Evolutionary conservation across 2,329 filamentous ascomycete genomes (phyloP).

Genomic region (Catunica adiposa): DNA sequence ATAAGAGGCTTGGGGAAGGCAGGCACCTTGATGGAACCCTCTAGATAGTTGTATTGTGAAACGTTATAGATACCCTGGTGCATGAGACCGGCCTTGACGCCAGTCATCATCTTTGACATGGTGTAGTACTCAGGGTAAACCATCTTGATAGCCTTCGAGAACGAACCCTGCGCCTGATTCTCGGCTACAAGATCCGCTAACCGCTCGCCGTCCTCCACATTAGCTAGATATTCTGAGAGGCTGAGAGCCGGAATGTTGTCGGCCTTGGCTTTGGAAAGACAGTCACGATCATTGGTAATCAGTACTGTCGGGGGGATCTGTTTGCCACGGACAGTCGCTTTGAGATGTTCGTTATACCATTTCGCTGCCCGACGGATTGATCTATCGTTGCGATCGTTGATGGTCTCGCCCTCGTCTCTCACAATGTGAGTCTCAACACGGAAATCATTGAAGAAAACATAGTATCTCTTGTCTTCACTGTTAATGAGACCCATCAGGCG

Average conservation of each 20-base stretch:
- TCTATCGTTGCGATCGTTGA: conserved; percentile 93
- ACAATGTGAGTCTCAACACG: conserved; percentile 75
- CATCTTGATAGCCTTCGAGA: conserved; percentile 45
- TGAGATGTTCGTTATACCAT: conserved; percentile 80
- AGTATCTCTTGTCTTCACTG: conserved; percentile 92
- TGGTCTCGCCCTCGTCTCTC: conserved; percentile 60
- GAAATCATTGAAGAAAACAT: conserved; percentile 99
- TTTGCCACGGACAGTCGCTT: conserved; percentile 38
- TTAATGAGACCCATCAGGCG: conserved; percentile 78
- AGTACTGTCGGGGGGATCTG: conserved; percentile 67
- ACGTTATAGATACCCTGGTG: conserved; percentile 95
- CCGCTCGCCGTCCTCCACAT: conserved; percentile 67
- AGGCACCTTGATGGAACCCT: conserved; percentile 78
- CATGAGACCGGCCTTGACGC: conserved; percentile 69
- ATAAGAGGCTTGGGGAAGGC: conserved; percentile 81
- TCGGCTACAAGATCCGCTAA: conserved; percentile 88
- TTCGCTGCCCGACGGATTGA: conserved; percentile 71
- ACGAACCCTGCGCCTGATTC: conserved; percentile 49
- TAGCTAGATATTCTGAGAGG: conserved; percentile 62
- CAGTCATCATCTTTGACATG: conserved; percentile 85
- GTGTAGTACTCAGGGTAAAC: conserved; percentile 84
- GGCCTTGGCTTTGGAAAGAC: conserved; percentile 61
- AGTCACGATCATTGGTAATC: conserved; percentile 84
- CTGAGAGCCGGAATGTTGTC: conserved; percentile 57
- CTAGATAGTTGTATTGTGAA: conserved; percentile 93